A percentile compares a stretch with the other conserved stretches of the same genome.
Evolutionary conservation across 1,139 yeast species (phyloP).

Genomic region (Blastobotrys indianensis): DNA sequence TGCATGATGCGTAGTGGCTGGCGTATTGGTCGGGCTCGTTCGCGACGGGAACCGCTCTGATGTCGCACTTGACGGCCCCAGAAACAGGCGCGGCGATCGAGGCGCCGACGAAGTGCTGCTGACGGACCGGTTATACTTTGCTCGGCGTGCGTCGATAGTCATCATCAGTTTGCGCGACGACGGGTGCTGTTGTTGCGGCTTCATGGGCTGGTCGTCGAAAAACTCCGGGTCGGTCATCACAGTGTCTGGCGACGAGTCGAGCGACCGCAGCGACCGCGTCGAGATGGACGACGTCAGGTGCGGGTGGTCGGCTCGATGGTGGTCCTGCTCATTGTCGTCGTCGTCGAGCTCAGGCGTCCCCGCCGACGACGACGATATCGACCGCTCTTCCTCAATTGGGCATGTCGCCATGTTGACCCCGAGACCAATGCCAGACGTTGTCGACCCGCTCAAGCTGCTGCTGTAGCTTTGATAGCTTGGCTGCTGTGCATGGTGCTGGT

Average conservation of each 20-base stretch:
- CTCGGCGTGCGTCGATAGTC: too few relatives aligned
- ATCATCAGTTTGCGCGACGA: too few relatives aligned
- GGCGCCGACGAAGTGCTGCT: too few relatives aligned
- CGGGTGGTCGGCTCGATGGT: background rate
- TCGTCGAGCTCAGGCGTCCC: background rate
- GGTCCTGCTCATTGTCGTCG: background rate
- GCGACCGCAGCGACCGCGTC: slow-evolving; percentile 8
- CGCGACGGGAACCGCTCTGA: too few relatives aligned
- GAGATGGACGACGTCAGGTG: slow-evolving; percentile 7
- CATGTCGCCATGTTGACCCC: background rate
- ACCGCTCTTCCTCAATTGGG: background rate
- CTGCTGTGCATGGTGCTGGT: background rate
- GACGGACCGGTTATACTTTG: too few relatives aligned
- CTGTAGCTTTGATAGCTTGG: background rate
- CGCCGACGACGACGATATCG: too few relatives aligned
- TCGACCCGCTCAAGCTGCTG: background rate
- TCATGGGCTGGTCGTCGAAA: background rate
- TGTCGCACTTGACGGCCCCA: too few relatives aligned
- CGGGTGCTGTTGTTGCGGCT: too few relatives aligned
- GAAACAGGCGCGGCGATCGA: too few relatives aligned
- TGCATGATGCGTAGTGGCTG: too few relatives aligned
- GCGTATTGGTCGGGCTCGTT: too few relatives aligned
- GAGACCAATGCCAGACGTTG: background rate
- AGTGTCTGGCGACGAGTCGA: slow-evolving; percentile 9
- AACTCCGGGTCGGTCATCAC: slow-evolving; percentile 10